Percentiles rank a stretch among this genome's conserved stretches.
Conservation (phyloP, 176 grass and related monocot genomes). For the Metroxylon sagu region DNA sequence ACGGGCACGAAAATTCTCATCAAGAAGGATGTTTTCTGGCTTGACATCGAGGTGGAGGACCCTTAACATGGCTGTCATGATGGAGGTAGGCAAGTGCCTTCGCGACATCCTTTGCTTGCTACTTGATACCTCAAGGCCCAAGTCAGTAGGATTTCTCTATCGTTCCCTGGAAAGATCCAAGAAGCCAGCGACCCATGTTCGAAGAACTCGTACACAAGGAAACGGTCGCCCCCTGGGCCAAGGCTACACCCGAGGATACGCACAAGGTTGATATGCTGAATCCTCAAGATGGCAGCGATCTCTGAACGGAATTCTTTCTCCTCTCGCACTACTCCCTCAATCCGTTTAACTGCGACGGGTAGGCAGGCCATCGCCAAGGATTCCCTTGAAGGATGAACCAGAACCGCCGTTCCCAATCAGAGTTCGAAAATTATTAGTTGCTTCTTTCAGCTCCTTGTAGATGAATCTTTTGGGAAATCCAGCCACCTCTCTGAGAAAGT, state of each 20-base stretch:
- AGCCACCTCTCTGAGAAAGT: background rate
- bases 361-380: background rate
- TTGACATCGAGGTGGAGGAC: slow-evolving; percentile 3
- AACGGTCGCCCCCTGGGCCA: background rate
- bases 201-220: slow-evolving; percentile 11
- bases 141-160: background rate
- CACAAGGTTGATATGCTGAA: too few species aligned
- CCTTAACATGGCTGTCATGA: background rate
- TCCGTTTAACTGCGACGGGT: too few species aligned
- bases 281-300: slow-evolving; percentile 10
- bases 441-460: slow-evolving; percentile 6
- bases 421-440: slow-evolving; percentile 1
- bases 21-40: slow-evolving; percentile 1
- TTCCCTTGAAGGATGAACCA: slow-evolving; percentile 8
- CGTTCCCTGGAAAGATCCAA: slow-evolving; percentile 4
- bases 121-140: background rate
- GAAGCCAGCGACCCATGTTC: background rate
- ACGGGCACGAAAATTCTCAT: background rate
- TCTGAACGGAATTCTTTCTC: background rate
- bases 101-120: background rate
- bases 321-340: too few species aligned
- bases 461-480: slow-evolving; percentile 1
- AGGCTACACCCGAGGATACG: background rate
- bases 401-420: slow-evolving; percentile 4
- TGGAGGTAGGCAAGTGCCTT: slow-evolving; percentile 13